These are phyloP conservation scores for Tetratostichococcus sp. DNA, from an alignment of 139 green algal species.

Conservation along the genomic window DNA sequence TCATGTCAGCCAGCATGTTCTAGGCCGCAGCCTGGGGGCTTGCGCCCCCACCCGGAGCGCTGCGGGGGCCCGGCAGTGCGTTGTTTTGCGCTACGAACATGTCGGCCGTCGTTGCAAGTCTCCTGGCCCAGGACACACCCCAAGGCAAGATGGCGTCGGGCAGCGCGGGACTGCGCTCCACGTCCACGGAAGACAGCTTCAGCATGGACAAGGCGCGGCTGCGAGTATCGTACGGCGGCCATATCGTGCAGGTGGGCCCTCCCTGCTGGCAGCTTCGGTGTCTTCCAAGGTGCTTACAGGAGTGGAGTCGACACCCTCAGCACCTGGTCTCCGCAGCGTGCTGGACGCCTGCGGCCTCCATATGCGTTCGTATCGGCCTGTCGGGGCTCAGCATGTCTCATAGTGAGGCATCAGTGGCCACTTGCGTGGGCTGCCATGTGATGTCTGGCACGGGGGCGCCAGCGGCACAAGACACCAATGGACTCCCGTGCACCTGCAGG, in stretches of 20 bases:
- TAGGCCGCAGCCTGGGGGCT: neutral
- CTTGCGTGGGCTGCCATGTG: neutral
- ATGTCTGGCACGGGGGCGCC: neutral
- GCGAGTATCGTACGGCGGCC: slow-evolving; percentile 28
- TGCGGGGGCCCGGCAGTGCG: neutral
- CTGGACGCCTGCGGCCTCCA: no score
- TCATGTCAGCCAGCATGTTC: neutral
- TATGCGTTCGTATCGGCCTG: neutral
- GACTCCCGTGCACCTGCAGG: slow-evolving; percentile 1
- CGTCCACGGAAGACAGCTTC: neutral
- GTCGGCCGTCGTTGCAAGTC: neutral
- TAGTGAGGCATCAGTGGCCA: no score
- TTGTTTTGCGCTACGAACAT: neutral
- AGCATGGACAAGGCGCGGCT: slow-evolving; percentile 19
- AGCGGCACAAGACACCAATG: neutral
- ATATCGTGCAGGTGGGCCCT: slow-evolving; percentile 27
- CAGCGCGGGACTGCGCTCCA: neutral
- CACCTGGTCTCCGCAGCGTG: no score
- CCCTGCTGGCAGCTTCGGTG: neutral
- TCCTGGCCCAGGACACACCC: neutral
- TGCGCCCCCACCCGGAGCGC: neutral
- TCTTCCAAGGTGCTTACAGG: neutral
- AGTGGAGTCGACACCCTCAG: neutral
- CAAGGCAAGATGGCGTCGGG: neutral
- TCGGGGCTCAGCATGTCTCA: no score